Conservation (phyloP, 2,329 filamentous ascomycete genomes). For the Sphaerulina vaccinii region DNA sequence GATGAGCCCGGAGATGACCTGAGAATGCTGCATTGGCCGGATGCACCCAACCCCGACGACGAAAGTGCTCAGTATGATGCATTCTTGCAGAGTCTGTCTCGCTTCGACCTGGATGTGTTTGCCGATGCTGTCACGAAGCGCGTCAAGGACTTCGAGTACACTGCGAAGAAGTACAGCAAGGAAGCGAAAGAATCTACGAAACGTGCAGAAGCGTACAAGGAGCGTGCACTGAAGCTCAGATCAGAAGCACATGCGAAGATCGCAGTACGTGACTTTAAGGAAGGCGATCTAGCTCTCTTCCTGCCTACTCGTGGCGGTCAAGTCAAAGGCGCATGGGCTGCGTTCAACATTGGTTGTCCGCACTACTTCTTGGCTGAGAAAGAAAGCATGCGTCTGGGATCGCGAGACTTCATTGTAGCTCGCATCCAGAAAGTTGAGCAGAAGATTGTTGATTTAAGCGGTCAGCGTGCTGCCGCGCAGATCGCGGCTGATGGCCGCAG, state of each 20-base stretch:
- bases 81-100: constrained; percentile 70
- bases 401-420: constrained; percentile 93
- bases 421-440: constrained; percentile 90
- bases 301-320: constrained; percentile 85
- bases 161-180: constrained; percentile 88
- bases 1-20: constrained; percentile 53
- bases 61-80: constrained; percentile 73
- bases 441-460: constrained; percentile 83
- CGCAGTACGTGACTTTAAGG: constrained; percentile 91
- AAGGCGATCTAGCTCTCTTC: constrained; percentile 91
- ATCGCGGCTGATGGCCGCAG: constrained; percentile 42
- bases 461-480: constrained; percentile 48
- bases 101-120: constrained; percentile 81
- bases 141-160: constrained; percentile 88
- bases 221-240: constrained; percentile 76
- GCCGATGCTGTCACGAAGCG: constrained; percentile 83
- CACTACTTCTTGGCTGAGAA: constrained; percentile 96
- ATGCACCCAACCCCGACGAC: constrained; percentile 61
- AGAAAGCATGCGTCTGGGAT: constrained; percentile 78
- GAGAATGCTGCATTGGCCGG: constrained; percentile 78
- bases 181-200: constrained; percentile 64
- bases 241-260: constrained; percentile 94
- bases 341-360: constrained; percentile 95
- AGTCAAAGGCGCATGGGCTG: constrained; percentile 91
- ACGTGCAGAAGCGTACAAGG: constrained; percentile 61